Evolutionary conservation across 257 asterid species (phyloP).

Genomic region (Rubia yunnanensis): DNA sequence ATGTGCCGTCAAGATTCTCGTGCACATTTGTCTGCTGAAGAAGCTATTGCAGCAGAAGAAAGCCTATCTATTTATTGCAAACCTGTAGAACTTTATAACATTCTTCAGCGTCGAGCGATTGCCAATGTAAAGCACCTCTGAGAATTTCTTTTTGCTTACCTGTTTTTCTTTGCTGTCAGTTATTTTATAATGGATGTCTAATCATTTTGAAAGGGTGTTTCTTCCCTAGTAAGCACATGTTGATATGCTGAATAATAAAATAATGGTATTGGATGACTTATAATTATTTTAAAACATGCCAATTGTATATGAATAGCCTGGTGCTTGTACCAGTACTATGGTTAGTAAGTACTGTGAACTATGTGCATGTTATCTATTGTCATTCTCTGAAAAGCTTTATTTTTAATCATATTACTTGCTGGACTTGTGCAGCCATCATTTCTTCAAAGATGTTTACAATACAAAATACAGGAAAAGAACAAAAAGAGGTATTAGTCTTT

Average conservation of each 20-base stretch:
- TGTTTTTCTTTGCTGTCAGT: neutral
- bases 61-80: constrained; percentile 89
- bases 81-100: constrained; percentile 92
- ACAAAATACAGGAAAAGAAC: constrained; percentile 82
- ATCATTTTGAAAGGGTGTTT: neutral
- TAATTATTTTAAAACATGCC: neutral
- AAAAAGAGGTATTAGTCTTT: constrained; percentile 48
- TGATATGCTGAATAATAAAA: neutral
- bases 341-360: neutral
- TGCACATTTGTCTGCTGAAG: constrained; percentile 77
- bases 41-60: constrained; percentile 90
- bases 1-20: constrained; percentile 95
- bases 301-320: neutral
- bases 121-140: constrained; percentile 44
- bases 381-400: constrained; percentile 7
- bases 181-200: neutral
- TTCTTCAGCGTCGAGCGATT: constrained; percentile 84
- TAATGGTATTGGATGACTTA: neutral
- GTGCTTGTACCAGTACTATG: neutral
- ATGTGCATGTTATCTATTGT: neutral
- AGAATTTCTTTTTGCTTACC: neutral
- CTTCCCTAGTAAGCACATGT: neutral
- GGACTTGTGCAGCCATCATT: constrained; percentile 67
- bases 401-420: constrained; percentile 27
- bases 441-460: constrained; percentile 72